phyloP scores from a whole-genome alignment of 1,139 yeast genomes.

The Eremothecium coryli region DNA sequence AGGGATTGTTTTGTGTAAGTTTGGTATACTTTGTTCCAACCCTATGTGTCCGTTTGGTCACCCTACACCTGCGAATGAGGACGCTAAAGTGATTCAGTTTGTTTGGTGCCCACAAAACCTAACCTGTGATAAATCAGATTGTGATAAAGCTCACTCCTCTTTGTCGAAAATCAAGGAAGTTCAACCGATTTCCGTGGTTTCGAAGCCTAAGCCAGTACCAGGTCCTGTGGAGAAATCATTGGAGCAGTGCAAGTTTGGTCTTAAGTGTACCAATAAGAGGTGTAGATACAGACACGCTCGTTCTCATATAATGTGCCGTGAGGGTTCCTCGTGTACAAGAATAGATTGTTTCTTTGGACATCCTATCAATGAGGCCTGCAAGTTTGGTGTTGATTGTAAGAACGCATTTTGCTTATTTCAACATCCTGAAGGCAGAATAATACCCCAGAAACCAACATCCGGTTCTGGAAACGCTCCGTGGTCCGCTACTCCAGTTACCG shows the following conservation, averaged over 20 bases:
- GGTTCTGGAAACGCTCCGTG: constrained; percentile 7
- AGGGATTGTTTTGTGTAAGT: constrained; percentile 61
- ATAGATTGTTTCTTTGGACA: constrained; percentile 76
- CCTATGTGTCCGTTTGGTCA: constrained; percentile 82
- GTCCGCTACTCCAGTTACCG: constrained; percentile 8
- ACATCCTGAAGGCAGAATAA: constrained; percentile 67
- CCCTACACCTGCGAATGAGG: constrained; percentile 77
- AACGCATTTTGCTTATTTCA: constrained; percentile 60
- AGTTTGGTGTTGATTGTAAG: constrained; percentile 65
- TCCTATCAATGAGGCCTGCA: constrained; percentile 70
- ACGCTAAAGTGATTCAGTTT: constrained; percentile 55
- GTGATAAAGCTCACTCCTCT: constrained; percentile 77
- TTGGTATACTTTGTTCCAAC: constrained; percentile 64
- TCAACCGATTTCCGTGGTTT: constrained; percentile 19
- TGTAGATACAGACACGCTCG: constrained; percentile 84
- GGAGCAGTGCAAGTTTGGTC: constrained; percentile 76
- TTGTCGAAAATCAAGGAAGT: constrained; percentile 36
- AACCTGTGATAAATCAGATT: constrained; percentile 48
- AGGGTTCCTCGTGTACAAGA: constrained; percentile 68
- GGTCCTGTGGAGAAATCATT: constrained; percentile 42
- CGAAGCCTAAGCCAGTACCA: constrained; percentile 19
- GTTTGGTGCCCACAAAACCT: constrained; percentile 75
- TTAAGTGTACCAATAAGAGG: constrained; percentile 61
- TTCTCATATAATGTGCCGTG: constrained; percentile 64
- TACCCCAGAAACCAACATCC: constrained; percentile 17